Percentiles rank a stretch among this genome's conserved stretches.
These are phyloP conservation scores for Hypoxylon lienhwacheense DNA, from an alignment of 495 filamentous ascomycete species.

Conservation along the genomic window DNA sequence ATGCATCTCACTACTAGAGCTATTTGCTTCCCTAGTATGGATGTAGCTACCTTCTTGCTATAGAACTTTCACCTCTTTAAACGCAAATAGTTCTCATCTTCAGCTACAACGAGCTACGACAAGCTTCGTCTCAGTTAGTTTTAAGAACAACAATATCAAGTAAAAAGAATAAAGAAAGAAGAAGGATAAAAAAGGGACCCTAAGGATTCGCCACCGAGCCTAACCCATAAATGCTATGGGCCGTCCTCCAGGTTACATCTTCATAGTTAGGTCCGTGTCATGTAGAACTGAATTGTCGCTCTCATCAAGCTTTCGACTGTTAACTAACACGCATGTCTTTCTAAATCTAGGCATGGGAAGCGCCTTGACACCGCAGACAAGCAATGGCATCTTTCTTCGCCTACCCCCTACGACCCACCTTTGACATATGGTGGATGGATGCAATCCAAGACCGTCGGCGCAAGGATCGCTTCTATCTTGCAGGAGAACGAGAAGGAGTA, in stretches of 20 bases:
- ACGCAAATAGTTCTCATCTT: no score
- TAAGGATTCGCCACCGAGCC: neutral
- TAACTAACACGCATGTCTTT: slow-evolving; percentile 7
- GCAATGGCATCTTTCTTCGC: slow-evolving; percentile 92
- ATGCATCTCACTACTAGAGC: no score
- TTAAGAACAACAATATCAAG: neutral
- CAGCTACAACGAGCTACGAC: no score
- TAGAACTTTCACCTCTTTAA: no score
- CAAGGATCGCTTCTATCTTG: slow-evolving; percentile 76
- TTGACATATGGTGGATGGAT: slow-evolving; percentile 94
- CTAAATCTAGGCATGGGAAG: slow-evolving; percentile 72
- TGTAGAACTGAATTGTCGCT: neutral
- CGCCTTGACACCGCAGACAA: slow-evolving; percentile 91
- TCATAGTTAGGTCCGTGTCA: slow-evolving; percentile 75
- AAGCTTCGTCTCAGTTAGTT: no score
- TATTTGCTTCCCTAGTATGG: no score
- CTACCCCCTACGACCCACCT: slow-evolving; percentile 93
- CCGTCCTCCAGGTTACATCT: slow-evolving; percentile 57
- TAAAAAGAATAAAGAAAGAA: neutral
- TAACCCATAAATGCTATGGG: slow-evolving; percentile 42
- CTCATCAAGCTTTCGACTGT: neutral
- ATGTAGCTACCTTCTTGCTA: no score
- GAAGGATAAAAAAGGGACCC: neutral
- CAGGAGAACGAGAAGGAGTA: slow-evolving; percentile 48
- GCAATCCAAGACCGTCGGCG: slow-evolving; percentile 76